phyloP scores from a whole-genome alignment of 768 basidiomycete species.

The Suillus placidus region DNA sequence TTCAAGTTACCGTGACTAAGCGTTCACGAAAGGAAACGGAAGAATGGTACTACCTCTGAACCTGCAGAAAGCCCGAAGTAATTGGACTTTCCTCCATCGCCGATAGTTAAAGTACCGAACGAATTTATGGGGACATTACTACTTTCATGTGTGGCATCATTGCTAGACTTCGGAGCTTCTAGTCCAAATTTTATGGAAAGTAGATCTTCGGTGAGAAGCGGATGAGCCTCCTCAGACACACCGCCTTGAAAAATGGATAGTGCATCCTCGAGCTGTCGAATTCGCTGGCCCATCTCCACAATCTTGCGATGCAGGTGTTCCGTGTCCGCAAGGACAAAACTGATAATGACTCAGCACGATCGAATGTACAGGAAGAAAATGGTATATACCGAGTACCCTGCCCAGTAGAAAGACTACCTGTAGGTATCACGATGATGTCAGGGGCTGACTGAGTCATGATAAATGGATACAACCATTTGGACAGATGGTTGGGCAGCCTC shows the following conservation, averaged over 20 bases:
- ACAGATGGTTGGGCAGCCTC: conserved; percentile 64
- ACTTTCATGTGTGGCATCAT: conserved; percentile 20
- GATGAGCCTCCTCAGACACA: conserved; percentile 65
- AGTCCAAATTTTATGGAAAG: conserved; percentile 63
- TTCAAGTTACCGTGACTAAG: conserved; percentile 9
- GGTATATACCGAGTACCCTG: conserved; percentile 56
- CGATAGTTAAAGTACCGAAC: conserved; percentile 71
- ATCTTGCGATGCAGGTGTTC: conserved; percentile 64
- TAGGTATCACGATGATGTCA: neutral
- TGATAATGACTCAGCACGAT: conserved; percentile 20
- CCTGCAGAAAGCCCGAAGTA: conserved; percentile 80
- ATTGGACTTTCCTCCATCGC: conserved; percentile 66
- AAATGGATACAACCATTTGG: conserved; percentile 48
- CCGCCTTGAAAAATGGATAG: conserved; percentile 69
- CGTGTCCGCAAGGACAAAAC: conserved; percentile 63
- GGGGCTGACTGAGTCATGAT: neutral
- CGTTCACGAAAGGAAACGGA: conserved; percentile 2
- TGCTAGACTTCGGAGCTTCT: conserved; percentile 38
- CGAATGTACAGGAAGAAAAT: neutral
- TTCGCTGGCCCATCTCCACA: conserved; percentile 65
- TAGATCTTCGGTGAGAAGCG: conserved; percentile 67
- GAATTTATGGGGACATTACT: conserved; percentile 50
- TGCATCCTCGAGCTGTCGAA: conserved; percentile 66
- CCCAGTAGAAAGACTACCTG: conserved; percentile 52
- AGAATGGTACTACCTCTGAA: conserved; percentile 53